These are phyloP conservation scores for Pichia exigua DNA, from an alignment of 805 yeast species.

Conservation along the genomic window DNA sequence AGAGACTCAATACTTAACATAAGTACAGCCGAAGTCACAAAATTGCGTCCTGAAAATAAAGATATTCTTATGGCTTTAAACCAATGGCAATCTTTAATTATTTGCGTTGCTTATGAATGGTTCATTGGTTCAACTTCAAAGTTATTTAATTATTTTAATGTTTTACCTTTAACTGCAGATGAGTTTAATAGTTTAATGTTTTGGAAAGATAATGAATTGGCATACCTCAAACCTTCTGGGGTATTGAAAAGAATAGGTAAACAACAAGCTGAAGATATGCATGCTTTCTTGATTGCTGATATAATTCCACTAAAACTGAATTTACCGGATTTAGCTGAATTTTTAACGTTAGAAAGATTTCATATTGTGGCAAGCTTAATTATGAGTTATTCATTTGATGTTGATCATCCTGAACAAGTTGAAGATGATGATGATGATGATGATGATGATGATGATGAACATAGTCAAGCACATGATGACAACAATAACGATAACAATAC, in stretches of 20 bases:
- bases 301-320: slow-evolving; percentile 32
- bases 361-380: slow-evolving; percentile 70
- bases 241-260: slow-evolving; percentile 66
- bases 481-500: slow-evolving; percentile 20
- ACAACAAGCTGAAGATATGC: slow-evolving; percentile 56
- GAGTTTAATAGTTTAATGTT: slow-evolving; percentile 65
- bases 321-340: slow-evolving; percentile 25
- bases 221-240: slow-evolving; percentile 57
- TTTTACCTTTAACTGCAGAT: slow-evolving; percentile 44
- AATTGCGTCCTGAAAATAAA: slow-evolving; percentile 25
- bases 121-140: slow-evolving; percentile 37
- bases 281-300: slow-evolving; percentile 34
- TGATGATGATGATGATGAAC: slow-evolving; percentile 17
- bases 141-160: slow-evolving; percentile 67
- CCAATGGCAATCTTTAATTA: slow-evolving; percentile 75
- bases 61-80: slow-evolving; percentile 36
- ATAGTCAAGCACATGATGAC: slow-evolving; percentile 18
- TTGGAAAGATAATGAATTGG: slow-evolving; percentile 63
- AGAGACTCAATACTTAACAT: slow-evolving; percentile 48
- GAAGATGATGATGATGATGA: slow-evolving; percentile 27
- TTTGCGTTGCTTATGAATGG: slow-evolving; percentile 58
- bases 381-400: slow-evolving; percentile 88
- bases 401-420: slow-evolving; percentile 34
- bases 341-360: slow-evolving; percentile 48
- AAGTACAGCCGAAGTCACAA: slow-evolving; percentile 43